Percentiles rank a stretch among this genome's conserved stretches.
phyloP scores from a whole-genome alignment of 1,139 yeast species.

The Saccharomyces hybrid region DNA sequence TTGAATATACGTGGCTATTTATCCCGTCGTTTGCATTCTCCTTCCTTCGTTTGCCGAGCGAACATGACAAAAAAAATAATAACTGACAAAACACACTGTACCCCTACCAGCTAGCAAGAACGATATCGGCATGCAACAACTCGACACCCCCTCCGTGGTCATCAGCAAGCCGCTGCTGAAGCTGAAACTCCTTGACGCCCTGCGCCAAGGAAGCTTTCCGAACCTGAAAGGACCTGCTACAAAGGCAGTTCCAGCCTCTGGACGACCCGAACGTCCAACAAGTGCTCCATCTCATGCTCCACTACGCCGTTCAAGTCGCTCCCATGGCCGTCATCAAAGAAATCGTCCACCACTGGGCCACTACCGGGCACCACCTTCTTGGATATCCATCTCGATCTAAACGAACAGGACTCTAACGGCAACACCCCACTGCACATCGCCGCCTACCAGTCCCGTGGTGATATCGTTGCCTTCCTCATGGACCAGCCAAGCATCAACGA shows the following conservation, averaged over 20 bases:
- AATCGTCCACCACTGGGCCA: conserved; percentile 25
- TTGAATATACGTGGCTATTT: no score
- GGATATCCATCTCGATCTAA: conserved; percentile 44
- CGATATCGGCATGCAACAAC: neutral
- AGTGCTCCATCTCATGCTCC: conserved; percentile 42
- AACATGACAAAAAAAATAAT: neutral
- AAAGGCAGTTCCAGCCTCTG: conserved; percentile 17
- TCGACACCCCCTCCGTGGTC: neutral
- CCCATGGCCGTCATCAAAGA: conserved; percentile 45
- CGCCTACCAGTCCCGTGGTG: conserved; percentile 64
- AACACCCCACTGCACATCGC: conserved; percentile 92
- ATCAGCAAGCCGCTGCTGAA: conserved; percentile 45
- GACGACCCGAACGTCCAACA: conserved; percentile 34
- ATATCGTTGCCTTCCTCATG: conserved; percentile 64
- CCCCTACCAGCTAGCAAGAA: no score
- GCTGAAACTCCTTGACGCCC: conserved; percentile 56
- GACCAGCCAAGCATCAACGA: conserved; percentile 60
- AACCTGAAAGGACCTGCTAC: conserved; percentile 30
- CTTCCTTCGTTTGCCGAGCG: neutral
- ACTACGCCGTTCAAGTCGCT: conserved; percentile 85
- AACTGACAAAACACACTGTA: neutral
- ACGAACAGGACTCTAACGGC: conserved; percentile 70
- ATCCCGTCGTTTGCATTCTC: neutral
- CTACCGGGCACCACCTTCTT: conserved; percentile 13
- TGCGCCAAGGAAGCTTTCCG: conserved; percentile 47